Conservation (phyloP, 176 grass and related monocot species). For the Aegilops longissima region DNA sequence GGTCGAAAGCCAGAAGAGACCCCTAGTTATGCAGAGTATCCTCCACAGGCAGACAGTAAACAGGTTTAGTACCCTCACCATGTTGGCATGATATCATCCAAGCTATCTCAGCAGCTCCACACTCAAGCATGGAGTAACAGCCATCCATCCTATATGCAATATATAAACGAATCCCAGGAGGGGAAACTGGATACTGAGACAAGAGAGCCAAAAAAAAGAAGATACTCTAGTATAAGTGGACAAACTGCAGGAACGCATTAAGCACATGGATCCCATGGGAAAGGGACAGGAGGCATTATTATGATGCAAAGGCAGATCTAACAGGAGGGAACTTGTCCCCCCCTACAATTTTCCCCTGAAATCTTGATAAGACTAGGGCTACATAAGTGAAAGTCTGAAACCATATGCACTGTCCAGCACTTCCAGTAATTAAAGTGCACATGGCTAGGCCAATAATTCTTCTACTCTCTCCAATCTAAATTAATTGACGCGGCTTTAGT, state of each 20-base stretch:
- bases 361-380: background rate
- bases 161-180: background rate
- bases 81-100: constrained; percentile 3
- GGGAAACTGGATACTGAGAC: background rate
- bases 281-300: background rate
- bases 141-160: background rate
- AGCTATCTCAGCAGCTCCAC: background rate
- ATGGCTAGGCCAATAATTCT: too few relatives aligned
- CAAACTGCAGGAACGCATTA: background rate
- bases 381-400: background rate
- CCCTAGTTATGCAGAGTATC: background rate
- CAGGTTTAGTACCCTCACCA: too few relatives aligned
- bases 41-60: background rate
- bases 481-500: too few relatives aligned
- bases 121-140: background rate
- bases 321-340: background rate
- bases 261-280: background rate
- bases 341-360: too few relatives aligned
- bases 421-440: too few relatives aligned
- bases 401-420: background rate
- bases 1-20: background rate
- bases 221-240: too few relatives aligned
- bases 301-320: background rate
- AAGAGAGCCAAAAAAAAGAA: too few relatives aligned
- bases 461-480: too few relatives aligned